phyloP scores from a whole-genome alignment of 768 basidiomycete genomes.

The Tubosaeta sp. region DNA sequence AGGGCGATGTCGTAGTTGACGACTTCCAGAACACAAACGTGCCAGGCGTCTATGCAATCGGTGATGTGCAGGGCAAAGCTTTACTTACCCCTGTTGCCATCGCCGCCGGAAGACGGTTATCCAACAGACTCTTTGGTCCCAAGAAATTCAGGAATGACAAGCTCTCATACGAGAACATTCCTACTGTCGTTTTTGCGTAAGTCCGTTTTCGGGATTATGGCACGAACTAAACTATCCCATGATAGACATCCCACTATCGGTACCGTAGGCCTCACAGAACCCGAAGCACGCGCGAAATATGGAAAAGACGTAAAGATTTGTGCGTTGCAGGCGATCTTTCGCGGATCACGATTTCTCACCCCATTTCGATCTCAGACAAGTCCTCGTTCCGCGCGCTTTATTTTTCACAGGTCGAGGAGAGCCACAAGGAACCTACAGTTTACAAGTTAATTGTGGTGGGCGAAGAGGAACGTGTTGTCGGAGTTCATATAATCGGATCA shows the following conservation, averaged over 20 bases:
- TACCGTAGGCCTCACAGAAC: conserved; percentile 92
- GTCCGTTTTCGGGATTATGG: conserved; percentile 30
- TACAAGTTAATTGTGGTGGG: conserved; percentile 90
- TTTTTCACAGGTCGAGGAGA: conserved; percentile 85
- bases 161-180: conserved; percentile 83
- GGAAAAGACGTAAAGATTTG: conserved; percentile 91
- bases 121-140: conserved; percentile 88
- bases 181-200: conserved; percentile 95
- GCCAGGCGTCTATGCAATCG: conserved; percentile 72
- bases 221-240: conserved; percentile 1
- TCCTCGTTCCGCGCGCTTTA: conserved; percentile 81
- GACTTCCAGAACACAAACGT: conserved; percentile 85
- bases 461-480: conserved; percentile 92
- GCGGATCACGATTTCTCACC: neutral
- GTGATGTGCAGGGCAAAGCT: conserved; percentile 91
- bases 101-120: conserved; percentile 85
- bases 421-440: conserved; percentile 91
- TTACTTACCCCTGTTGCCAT: conserved; percentile 96
- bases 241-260: conserved; percentile 90
- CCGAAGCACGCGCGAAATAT: conserved; percentile 82
- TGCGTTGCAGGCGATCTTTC: conserved; percentile 37
- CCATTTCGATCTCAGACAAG: conserved; percentile 50
- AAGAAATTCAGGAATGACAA: conserved; percentile 84
- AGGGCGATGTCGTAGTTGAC: conserved; percentile 86
- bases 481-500: conserved; percentile 85